Evolutionary conservation across 2,329 filamentous ascomycete species (phyloP).

Genomic region (Dothistroma pini): DNA sequence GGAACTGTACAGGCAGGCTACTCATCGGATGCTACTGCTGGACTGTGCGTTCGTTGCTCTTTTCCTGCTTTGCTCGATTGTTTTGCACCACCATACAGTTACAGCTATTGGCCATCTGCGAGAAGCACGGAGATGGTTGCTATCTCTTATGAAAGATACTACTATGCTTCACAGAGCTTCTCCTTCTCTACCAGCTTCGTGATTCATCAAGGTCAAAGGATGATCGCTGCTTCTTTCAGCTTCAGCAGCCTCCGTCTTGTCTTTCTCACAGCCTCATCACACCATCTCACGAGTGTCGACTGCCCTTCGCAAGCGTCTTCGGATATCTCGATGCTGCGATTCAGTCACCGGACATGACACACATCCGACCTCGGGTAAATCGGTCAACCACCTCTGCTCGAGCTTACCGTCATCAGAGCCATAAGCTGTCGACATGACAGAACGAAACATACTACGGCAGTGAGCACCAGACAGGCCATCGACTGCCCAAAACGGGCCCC

Average conservation of each 20-base stretch:
- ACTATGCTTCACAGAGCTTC: not conserved
- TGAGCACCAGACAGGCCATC: not conserved
- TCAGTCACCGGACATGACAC: not conserved
- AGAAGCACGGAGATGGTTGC: not conserved
- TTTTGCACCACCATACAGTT: not conserved
- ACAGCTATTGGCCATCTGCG: not conserved
- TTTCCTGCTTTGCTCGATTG: not conserved
- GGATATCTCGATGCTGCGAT: too few relatives aligned
- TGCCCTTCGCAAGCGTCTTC: too few relatives aligned
- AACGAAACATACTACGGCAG: too few relatives aligned
- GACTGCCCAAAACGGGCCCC: too few relatives aligned
- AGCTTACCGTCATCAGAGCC: not conserved
- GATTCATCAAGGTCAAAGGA: constrained; percentile 4
- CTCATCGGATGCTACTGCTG: constrained; percentile 1
- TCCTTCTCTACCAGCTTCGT: not conserved
- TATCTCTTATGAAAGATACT: constrained; percentile 3
- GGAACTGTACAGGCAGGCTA: not conserved
- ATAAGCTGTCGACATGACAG: not conserved
- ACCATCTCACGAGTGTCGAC: too few relatives aligned
- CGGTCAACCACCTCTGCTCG: not conserved
- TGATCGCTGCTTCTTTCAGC: not conserved
- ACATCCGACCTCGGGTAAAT: not conserved
- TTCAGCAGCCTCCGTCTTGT: not conserved
- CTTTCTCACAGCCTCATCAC: not conserved
- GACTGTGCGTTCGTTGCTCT: not conserved